Evolutionary conservation across 129 eudicot species (phyloP), one percentile per base, ranked within the genome.

Genomic region (Ambrosia trifida): DNA sequence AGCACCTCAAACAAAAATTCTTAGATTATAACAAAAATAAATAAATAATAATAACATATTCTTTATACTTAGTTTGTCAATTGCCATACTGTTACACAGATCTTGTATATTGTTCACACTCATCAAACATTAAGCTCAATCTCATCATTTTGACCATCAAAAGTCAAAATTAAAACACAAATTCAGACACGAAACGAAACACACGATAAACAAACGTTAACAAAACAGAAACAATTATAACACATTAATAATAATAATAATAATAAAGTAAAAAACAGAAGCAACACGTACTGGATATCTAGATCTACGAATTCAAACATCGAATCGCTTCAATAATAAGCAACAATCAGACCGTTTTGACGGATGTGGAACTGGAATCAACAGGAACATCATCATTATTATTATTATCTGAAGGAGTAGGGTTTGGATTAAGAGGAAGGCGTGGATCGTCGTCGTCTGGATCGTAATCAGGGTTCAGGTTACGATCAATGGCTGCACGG

Each of bases 401-500:
- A n/a, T n/a, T 58, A 35, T 66, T 35, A 44, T 50, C 59, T 6
- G 73, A 14, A 19, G 71, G 67, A 28, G 70, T 65, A 63, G 79
- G 79, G 69, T 70, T 77, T 1, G 95, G 87, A 63, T 83, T 85
- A 20, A 91, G 87, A 43, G 96, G 97, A 6, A 85, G 83, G 16
- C 82, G 83, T 20, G 73, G 44, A 31, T 78, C 85, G 30, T 81
- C 81, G 61, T 86, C 98, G 45, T 91, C 98, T 2, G 98, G 96
- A 64, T 91, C 98, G 80, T 91, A 91, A 78, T 91, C 89, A 2
- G 98, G 96, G 19, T 91, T 89, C 47, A 91, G 98, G 53, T 63
- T 83, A 18, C 91, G 94, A 79, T 91, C 96, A 36, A 91, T 91
- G 57, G 96, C 96, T 81, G 81, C 84, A 74, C 98, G 98, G 44